These are phyloP conservation scores for Lachancea meyersii DNA, from an alignment of 805 yeast species.

Conservation along the genomic window DNA sequence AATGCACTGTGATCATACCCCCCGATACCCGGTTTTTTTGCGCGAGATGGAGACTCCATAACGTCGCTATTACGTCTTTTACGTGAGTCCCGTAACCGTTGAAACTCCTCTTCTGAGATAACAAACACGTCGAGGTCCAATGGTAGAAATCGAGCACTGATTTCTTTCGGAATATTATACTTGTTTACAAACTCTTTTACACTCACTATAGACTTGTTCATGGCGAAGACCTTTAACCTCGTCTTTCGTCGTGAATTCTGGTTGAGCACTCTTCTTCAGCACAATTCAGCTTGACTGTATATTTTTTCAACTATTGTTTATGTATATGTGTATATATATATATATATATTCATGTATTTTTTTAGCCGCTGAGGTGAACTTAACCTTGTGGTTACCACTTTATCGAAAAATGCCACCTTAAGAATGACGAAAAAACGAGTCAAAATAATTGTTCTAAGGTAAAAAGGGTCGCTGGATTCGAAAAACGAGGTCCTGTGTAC, in stretches of 20 bases:
- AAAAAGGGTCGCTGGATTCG: neutral
- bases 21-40: neutral
- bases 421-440: too few species aligned
- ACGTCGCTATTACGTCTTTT: constrained; percentile 1
- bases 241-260: too few species aligned
- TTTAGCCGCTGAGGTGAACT: constrained; percentile 2
- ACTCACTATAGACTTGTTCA: constrained; percentile 8
- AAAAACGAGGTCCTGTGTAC: neutral
- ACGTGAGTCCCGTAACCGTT: neutral
- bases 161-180: constrained; percentile 5
- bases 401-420: neutral
- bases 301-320: too few species aligned
- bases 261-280: too few species aligned
- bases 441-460: neutral
- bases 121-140: constrained; percentile 1
- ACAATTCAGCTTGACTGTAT: too few species aligned
- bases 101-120: constrained; percentile 1
- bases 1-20: neutral
- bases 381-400: neutral
- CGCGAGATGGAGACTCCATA: neutral
- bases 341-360: neutral
- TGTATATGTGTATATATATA: neutral
- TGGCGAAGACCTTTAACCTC: neutral
- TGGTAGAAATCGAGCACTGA: constrained; percentile 6
- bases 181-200: constrained; percentile 7